Evolutionary conservation across 164 flowering plant genomes (phyloP), one percentile per base, ranked within the genome.

Genomic region (Dillenia turbinata): DNA sequence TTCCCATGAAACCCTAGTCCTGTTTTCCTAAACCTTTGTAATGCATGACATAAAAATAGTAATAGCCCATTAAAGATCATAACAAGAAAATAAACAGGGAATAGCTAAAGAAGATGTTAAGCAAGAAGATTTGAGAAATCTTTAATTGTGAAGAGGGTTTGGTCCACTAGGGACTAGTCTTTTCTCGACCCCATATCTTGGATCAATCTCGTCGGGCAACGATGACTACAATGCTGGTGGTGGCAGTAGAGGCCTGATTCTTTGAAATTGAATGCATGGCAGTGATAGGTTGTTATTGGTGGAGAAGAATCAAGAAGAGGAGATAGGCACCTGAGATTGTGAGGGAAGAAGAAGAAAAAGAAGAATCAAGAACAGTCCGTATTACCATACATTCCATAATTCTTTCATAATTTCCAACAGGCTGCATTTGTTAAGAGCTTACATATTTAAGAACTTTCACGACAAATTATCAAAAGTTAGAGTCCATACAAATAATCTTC

Each of bases 121-220:
- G 24, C 0, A 33, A 40, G 47, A 46, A 43, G 47, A 54, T 44
- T n/a, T 55, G 33, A 6, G 17, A 12, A 9, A n/a, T 53, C 15
- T 49, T 83, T 73, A 88, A 75, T 92, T 88, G 76, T 92, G 97
- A 70, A 92, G 84, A 13, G 97, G 97, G 76, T 89, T 88, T 6
- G 97, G 97, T 12, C 96, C 97, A 0, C 81, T 69, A 1, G 97
- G 97, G n/a, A 92, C 97, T 1, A 87, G 74, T 60, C 97, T 67
- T 73, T 92, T 92, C 68, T 85, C 87, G 2, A 81, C 92, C 46
- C 94, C 97, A 58, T 79, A 89, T 72, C 84, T 76, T 11, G 89
- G 94, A 53, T 89, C 97, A 57, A 91, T 81, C 78, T 86, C 87
- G 10, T 76, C 62, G 2, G 9, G 14, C 10, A 77, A 48, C 1